Evolutionary conservation across 78 protist genomes (phyloP), one percentile per base, ranked within the genome.

Genomic region (Emiliania huxleyi): DNA sequence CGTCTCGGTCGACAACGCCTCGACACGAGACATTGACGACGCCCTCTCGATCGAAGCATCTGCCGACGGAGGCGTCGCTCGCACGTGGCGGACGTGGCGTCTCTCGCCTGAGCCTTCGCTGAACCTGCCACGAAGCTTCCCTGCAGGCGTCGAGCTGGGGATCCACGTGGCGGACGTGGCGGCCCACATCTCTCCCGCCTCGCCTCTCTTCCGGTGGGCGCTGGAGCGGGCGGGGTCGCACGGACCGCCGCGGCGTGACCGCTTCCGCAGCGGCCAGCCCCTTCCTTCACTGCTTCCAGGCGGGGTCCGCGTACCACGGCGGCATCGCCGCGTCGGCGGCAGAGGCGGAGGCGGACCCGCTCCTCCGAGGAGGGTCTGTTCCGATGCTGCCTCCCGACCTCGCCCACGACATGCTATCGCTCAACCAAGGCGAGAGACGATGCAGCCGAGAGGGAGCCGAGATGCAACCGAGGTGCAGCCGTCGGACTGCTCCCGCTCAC

Each of bases 141-240:
- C n/a, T n/a, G n/a, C n/a, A 2, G 37, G n/a, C 42, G 49, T 0
- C 49, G 44, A 3, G 45, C 49, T 91, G n/a, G 93, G 93, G 43
- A 48, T 91, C n/a, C 93, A 91, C 52, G 88, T 91, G n/a, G 44
- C 93, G 33, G 93, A 91, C 88, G 93, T 91, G 69, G 93, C 93
- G 0, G 38, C 73, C 18, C 87, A 84, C 73, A 8, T 91, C 19
- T 43, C 55, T 0, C 6, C 35, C 33, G 18, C 18, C 81, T 77
- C 93, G 0, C 40, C 52, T 29, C 93, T 91, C n/a, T 91, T 33
- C 88, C 71, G 2, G 35, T 91, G 93, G 93, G 87, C 93, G 29
- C 0, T 0, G 8, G 37, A 52, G 62, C 38, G 83, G 5, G 83
- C 45, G 40, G 15, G 83, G 12, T 37, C n/a, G n/a, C n/a, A n/a